Conservation (phyloP, 768 basidiomycete species). For the Austroboletus festivus region DNA sequence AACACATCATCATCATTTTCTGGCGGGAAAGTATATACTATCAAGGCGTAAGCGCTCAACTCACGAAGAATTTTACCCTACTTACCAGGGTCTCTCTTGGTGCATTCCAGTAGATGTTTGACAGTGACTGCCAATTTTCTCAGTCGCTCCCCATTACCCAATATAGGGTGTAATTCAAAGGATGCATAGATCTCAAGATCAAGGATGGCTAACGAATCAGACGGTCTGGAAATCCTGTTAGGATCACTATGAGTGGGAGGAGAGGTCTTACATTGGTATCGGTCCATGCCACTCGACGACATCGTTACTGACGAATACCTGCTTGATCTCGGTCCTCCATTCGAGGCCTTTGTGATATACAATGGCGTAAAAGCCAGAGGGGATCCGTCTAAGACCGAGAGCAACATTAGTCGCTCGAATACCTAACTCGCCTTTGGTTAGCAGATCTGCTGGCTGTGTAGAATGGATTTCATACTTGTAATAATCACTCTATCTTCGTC, state of each 20-base stretch:
- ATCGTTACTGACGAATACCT: not conserved
- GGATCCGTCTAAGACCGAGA: not conserved
- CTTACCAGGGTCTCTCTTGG: not conserved
- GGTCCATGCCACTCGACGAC: not conserved
- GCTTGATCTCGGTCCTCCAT: not conserved
- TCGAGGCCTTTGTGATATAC: not conserved
- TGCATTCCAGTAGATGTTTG: not conserved
- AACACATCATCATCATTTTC: not conserved
- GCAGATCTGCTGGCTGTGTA: no score
- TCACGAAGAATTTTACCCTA: not conserved
- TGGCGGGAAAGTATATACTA: not conserved
- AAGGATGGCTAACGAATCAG: not conserved
- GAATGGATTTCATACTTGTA: no score
- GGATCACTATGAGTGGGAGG: no score
- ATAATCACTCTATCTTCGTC: no score
- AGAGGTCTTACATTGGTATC: not conserved
- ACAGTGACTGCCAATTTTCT: not conserved
- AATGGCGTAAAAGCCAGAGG: not conserved
- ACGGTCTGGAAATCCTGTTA: not conserved
- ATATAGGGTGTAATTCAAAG: not conserved
- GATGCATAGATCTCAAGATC: not conserved
- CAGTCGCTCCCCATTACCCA: not conserved
- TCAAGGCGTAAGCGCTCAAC: not conserved
- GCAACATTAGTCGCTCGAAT: not conserved
- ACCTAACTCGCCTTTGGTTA: no score